Evolutionary conservation across 2,329 filamentous ascomycete genomes (phyloP), one percentile per base, ranked within the genome.

Genomic region (Apiospora sp.): DNA sequence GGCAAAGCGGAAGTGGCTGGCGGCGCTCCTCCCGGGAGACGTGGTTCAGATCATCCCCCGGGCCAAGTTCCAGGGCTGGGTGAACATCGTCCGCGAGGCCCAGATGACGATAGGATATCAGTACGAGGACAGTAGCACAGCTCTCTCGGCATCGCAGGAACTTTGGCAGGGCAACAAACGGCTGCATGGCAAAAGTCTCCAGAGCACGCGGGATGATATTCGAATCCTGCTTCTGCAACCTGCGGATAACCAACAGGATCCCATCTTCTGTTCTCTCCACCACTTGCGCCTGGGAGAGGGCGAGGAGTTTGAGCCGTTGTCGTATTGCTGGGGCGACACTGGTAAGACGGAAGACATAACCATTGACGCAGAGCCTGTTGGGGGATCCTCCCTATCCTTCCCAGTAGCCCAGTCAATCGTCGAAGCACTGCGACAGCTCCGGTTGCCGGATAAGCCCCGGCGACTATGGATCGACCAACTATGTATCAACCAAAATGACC

Each of bases 401-500:
- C 54, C 30, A 3, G 54, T 61, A 10, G 54, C 54, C 12, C 54
- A 37, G 7, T 61, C 54, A 10, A 37, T 61, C 10, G 54, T 34
- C 16, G 30, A 61, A 19, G 54, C 54, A 22, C n/a, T 70, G 24
- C 37, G 49, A 13, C 44, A 70, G 24, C 44, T 70, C 22, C 68
- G 68, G 6, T 37, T 70, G 3, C 41, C n/a, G 13, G 16, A 37
- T 5, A 41, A 37, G 8, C 16, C 54, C 7, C 30, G 54, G 12
- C 48, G 51, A 16, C 61, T 69, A 8, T 72, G 71, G 64, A 49
- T 72, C 13, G 71, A 72, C 19, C 37, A 46, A 24, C 7, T 72
- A 22, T 72, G 71, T 37, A 72, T 72, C 71, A 72, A 69, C 14
- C 71, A 72, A 34, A n/a, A 54, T 19, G 67, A 72, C 37, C 34